A percentile compares a stretch with the other conserved stretches of the same genome.
Evolutionary conservation across 108 stramenopile genomes (phyloP).

Genomic region (Fragilaria crotonensis): DNA sequence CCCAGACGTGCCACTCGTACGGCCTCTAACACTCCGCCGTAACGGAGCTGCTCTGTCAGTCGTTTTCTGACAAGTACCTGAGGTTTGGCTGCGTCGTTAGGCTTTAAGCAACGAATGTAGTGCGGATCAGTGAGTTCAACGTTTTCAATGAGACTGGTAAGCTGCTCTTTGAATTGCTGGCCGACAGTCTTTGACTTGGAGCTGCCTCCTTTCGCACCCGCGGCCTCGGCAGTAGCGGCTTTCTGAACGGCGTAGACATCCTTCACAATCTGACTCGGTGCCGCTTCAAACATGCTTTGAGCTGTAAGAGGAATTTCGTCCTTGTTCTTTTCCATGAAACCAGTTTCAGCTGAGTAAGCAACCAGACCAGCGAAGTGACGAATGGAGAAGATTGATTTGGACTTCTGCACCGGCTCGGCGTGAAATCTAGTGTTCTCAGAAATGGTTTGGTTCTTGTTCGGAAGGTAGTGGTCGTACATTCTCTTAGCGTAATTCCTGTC

Average conservation of each 20-base stretch:
- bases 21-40: conserved; percentile 98
- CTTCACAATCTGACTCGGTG: conserved; percentile 65
- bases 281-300: conserved; percentile 79
- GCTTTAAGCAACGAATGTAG: conserved; percentile 98
- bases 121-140: conserved; percentile 97
- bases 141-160: conserved; percentile 75
- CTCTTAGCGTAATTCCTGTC: conserved; percentile 81
- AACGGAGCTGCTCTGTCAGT: conserved; percentile 93
- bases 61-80: conserved; percentile 73
- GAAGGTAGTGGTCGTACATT: conserved; percentile 72
- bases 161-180: conserved; percentile 92
- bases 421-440: conserved; percentile 76
- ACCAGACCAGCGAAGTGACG: conserved; percentile 96
- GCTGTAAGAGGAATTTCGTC: conserved; percentile 92
- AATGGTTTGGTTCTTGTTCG: conserved; percentile 61
- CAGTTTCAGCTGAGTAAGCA: conserved; percentile 83
- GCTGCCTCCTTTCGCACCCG: conserved; percentile 23
- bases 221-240: conserved; percentile 34
- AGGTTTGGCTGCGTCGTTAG: conserved; percentile 88
- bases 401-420: conserved; percentile 71
- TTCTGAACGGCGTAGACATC: conserved; percentile 68
- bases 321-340: conserved; percentile 98
- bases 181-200: conserved; percentile 81
- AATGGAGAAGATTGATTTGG: conserved; percentile 72
- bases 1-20: conserved; percentile 98